These are phyloP conservation scores for Hansfordia pulvinata DNA, from an alignment of 2,329 filamentous ascomycete species.

Conservation along the genomic window DNA sequence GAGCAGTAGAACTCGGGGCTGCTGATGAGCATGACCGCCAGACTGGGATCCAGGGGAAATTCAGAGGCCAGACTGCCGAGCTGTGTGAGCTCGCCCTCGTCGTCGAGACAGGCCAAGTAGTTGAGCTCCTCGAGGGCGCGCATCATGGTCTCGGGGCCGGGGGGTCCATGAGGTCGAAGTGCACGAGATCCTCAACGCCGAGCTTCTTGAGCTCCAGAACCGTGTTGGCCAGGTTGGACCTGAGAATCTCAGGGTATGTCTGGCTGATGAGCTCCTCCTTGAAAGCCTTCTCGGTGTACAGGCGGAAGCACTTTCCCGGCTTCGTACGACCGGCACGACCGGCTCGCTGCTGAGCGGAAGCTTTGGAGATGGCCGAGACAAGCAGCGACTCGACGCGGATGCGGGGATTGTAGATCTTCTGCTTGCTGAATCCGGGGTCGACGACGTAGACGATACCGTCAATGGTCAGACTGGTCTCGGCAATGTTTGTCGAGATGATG, in stretches of 20 bases:
- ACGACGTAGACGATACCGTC: constrained; percentile 98
- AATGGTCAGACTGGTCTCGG: constrained; percentile 93
- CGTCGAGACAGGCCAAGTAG: constrained; percentile 90
- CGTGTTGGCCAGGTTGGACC: constrained; percentile 88
- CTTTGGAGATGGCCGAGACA: constrained; percentile 97
- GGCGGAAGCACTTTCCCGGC: constrained; percentile 93
- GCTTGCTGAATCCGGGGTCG: constrained; percentile 98
- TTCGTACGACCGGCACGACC: constrained; percentile 98
- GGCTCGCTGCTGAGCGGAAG: constrained; percentile 90
- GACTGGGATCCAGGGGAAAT: constrained; percentile 84
- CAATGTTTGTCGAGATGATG: constrained; percentile 94
- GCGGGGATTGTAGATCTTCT: constrained; percentile 97
- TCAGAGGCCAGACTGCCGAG: constrained; percentile 83
- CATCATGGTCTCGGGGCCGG: constrained; percentile 98
- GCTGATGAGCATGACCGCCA: constrained; percentile 96
- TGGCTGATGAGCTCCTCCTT: constrained; percentile 97
- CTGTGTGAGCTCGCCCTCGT: constrained; percentile 83
- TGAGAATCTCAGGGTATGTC: constrained; percentile 89
- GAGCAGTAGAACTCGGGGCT: constrained; percentile 98
- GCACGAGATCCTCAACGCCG: constrained; percentile 86
- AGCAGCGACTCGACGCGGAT: constrained; percentile 92
- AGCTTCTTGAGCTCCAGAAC: constrained; percentile 96
- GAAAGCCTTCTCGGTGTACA: constrained; percentile 92
- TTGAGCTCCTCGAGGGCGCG: constrained; percentile 94
- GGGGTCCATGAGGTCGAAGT: constrained; percentile 98